Evolutionary conservation across 257 asterid genomes (phyloP).

Genomic region (Agastache rugosa): DNA sequence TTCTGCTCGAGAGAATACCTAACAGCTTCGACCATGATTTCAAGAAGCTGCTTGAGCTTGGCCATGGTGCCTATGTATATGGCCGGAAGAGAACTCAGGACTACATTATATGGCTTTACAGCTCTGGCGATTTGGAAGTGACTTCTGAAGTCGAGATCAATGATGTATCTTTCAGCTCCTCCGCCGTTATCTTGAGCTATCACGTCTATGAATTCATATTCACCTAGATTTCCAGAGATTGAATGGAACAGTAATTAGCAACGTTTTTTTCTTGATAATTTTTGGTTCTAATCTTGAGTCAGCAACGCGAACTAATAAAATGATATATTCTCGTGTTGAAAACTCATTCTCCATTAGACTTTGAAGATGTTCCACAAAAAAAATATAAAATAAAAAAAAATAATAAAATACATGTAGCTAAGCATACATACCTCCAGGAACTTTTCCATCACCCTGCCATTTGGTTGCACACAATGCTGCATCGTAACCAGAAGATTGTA

Average conservation of each 20-base stretch:
- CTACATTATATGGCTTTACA: constrained; percentile 46
- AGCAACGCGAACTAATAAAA: neutral
- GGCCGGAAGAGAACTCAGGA: constrained; percentile 46
- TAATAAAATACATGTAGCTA: neutral
- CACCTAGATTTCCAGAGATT: constrained; percentile 41
- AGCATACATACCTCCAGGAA: constrained; percentile 63
- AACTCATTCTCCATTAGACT: neutral
- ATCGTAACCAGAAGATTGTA: constrained; percentile 53
- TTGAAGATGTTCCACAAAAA: neutral
- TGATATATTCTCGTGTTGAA: neutral
- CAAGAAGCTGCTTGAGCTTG: constrained; percentile 47
- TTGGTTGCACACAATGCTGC: constrained; percentile 55
- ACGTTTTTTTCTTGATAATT: neutral
- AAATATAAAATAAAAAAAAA: neutral
- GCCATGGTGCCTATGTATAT: constrained; percentile 47
- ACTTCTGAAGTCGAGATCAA: constrained; percentile 59
- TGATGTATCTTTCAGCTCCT: constrained; percentile 46
- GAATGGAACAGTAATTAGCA: neutral
- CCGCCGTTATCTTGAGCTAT: constrained; percentile 37
- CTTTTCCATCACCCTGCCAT: constrained; percentile 52
- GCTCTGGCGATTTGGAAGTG: constrained; percentile 68
- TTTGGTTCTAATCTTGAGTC: neutral
- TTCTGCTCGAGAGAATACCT: constrained; percentile 53
- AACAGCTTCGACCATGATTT: constrained; percentile 56
- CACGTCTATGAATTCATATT: constrained; percentile 56